phyloP scores from a whole-genome alignment of 306 rosid genomes.

The Ormosia emarginata region DNA sequence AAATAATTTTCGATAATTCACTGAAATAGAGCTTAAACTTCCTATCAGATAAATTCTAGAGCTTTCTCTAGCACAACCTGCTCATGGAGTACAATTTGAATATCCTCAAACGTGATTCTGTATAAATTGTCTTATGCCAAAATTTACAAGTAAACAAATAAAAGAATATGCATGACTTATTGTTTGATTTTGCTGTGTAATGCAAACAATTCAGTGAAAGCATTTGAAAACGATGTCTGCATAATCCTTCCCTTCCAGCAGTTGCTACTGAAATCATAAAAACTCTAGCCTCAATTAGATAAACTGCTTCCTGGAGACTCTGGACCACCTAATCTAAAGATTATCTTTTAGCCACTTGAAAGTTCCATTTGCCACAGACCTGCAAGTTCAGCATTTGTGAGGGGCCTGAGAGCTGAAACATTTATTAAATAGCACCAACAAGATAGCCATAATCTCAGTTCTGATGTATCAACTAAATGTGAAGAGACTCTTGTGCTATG shows the following conservation, averaged over 20 bases:
- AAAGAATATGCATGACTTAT: slow-evolving; percentile 46
- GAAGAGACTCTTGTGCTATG: background rate
- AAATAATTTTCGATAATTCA: background rate
- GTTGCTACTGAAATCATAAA: slow-evolving; percentile 14
- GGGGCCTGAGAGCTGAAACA: background rate
- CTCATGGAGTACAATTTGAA: slow-evolving; percentile 6
- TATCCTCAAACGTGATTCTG: slow-evolving; percentile 22
- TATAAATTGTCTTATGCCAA: slow-evolving; percentile 13
- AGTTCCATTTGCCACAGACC: slow-evolving; percentile 79
- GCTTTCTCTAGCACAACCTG: slow-evolving; percentile 11
- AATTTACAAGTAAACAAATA: slow-evolving; percentile 44
- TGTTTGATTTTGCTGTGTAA: slow-evolving; percentile 21
- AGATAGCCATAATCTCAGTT: background rate
- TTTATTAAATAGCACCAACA: background rate
- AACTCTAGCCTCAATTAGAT: slow-evolving; percentile 15
- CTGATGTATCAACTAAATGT: background rate
- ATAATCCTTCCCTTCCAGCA: slow-evolving; percentile 17
- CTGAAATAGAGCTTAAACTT: slow-evolving; percentile 7
- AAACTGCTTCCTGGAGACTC: slow-evolving; percentile 20
- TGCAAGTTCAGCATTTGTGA: slow-evolving; percentile 29
- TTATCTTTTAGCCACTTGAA: slow-evolving; percentile 92
- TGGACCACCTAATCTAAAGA: slow-evolving; percentile 41
- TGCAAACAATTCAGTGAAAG: slow-evolving; percentile 19
- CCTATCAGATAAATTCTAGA: slow-evolving; percentile 3
- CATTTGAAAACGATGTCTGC: slow-evolving; percentile 29